A percentile compares a stretch with the other conserved stretches of the same genome.
phyloP scores from a whole-genome alignment of 2,329 filamentous ascomycete genomes.

The Penicillium sp. region DNA sequence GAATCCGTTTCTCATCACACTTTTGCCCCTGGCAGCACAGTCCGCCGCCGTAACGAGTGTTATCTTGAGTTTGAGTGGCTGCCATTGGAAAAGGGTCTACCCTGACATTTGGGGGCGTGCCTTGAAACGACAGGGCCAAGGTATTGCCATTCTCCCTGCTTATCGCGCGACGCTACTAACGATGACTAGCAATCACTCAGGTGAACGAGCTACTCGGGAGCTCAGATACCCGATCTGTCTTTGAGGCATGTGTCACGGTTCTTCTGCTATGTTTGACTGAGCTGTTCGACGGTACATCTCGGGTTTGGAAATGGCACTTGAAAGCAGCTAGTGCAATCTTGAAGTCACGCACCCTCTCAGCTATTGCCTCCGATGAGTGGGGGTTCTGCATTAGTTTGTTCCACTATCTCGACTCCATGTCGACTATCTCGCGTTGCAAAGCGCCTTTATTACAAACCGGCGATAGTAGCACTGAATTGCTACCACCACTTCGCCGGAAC shows the following conservation, averaged over 20 bases:
- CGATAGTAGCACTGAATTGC: conserved; percentile 20
- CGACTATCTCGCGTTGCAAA: conserved; percentile 33
- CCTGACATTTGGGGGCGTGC: conserved; percentile 29
- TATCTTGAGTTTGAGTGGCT: conserved; percentile 29
- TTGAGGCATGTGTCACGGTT: conserved; percentile 44
- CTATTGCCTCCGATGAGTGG: conserved; percentile 27
- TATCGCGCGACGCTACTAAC: not conserved
- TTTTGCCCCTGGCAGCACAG: conserved; percentile 28
- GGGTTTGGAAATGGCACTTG: conserved; percentile 47
- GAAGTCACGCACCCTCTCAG: conserved; percentile 32
- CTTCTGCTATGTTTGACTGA: conserved; percentile 48
- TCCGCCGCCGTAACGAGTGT: conserved; percentile 30
- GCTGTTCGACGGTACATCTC: conserved; percentile 45
- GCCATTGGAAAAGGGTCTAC: conserved; percentile 32
- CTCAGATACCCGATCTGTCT: conserved; percentile 32
- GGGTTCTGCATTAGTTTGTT: conserved; percentile 45
- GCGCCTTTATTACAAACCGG: conserved; percentile 24
- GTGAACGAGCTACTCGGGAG: conserved; percentile 22
- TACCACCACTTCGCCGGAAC: conserved; percentile 10
- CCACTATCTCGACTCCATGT: conserved; percentile 33
- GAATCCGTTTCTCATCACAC: conserved; percentile 28
- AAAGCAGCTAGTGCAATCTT: conserved; percentile 46
- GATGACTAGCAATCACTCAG: conserved; percentile 23
- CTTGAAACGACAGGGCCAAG: conserved; percentile 26
- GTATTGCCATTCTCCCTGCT: conserved; percentile 3